Conservation (phyloP, 1,139 yeast genomes). For the Kurtzmaniella quercitrusa region DNA sequence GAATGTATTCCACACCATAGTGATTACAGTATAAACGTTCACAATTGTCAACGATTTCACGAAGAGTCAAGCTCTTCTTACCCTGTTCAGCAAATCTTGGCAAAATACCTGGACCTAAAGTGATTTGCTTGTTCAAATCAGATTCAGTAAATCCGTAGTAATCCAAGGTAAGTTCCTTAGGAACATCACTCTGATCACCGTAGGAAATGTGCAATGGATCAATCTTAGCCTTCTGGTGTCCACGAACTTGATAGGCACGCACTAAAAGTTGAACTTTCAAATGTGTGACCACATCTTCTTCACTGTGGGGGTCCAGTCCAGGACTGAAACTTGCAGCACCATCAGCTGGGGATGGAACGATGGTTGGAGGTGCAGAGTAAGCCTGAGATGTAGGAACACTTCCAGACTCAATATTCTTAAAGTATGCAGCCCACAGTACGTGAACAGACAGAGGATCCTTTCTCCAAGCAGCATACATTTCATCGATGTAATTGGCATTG, state of each 20-base stretch:
- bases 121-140: constrained; percentile 78
- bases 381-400: constrained; percentile 71
- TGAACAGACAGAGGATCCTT: constrained; percentile 89
- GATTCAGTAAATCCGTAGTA: constrained; percentile 87
- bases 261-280: constrained; percentile 94
- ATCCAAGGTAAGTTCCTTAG: constrained; percentile 86
- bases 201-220: constrained; percentile 91
- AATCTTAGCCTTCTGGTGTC: constrained; percentile 91
- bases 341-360: constrained; percentile 73
- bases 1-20: constrained; percentile 94
- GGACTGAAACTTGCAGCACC: constrained; percentile 62
- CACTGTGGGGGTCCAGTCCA: constrained; percentile 40
- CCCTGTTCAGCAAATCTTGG: constrained; percentile 83
- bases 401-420: constrained; percentile 78
- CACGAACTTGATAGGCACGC: constrained; percentile 98
- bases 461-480: constrained; percentile 95
- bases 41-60: constrained; percentile 73
- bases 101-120: constrained; percentile 95
- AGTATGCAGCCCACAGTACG: constrained; percentile 94
- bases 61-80: constrained; percentile 61
- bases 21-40: constrained; percentile 83
- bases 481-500: constrained; percentile 92
- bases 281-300: constrained; percentile 78
- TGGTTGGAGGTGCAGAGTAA: constrained; percentile 85
- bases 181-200: constrained; percentile 62